Evolutionary conservation across 345 rosid genomes (phyloP), one percentile per base, ranked within the genome.

Genomic region (Pistacia atlantica): DNA sequence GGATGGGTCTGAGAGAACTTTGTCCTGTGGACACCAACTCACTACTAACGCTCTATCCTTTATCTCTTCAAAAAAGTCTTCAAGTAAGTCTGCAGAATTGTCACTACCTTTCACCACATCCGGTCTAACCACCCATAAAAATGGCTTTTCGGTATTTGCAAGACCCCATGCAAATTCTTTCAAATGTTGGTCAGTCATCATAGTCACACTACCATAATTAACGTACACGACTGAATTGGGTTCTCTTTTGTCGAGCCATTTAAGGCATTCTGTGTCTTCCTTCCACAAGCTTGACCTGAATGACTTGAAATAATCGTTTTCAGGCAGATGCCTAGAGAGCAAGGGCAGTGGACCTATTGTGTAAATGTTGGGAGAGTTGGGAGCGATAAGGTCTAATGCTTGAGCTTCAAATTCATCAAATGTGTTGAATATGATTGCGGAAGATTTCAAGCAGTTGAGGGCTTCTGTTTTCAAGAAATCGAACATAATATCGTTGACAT

Each of bases 81-180:
- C 45, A 0, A 79, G 79, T 62, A 77, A 25, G 12, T 37, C 14
- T 1, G 46, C 48, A 0, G 57, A 13, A 8, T 74, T 22, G 25
- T 22, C 25, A 22, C 25, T 79, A 0, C 79, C 84, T 14, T 14
- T 57, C 11, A 80, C 79, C 12, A 81, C 59, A 28, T 81, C 79
- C n/a, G 81, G 76, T 52, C 81, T 77, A 33, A 81, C 68, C 7
- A 81, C 69, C 81, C 84, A 81, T 33, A 77, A 69, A 33, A 81
- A 81, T 9, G 76, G 71, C 14, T 70, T 67, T 52, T 57, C 69
- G 60, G 73, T 81, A 31, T 77, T 81, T 1, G 81, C 81, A 9
- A 81, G 64, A 0, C 81, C 84, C 81, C 81, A 81, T 0, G 79
- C 81, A 16, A 81, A 77, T 75, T 81, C 84, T 4, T 38, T 70